These are phyloP conservation scores for Pyrenochaeta sp. DNA, from an alignment of 2,329 filamentous ascomycete species.

Conservation along the genomic window DNA sequence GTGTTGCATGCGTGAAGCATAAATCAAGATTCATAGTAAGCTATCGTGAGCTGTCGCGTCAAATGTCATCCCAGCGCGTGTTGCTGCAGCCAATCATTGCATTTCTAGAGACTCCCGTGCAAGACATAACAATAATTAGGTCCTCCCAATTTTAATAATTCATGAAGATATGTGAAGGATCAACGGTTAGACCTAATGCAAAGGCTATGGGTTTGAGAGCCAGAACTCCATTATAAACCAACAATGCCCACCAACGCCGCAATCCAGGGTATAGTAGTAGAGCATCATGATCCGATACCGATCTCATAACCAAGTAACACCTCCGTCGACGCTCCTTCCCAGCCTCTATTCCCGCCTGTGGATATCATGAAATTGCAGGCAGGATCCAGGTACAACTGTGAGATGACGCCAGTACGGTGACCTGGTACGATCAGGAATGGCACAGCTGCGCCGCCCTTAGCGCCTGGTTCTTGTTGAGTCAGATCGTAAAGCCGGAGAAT, in stretches of 20 bases:
- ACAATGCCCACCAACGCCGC: constrained; percentile 19
- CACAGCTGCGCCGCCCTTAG: constrained; percentile 76
- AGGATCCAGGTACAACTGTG: constrained; percentile 84
- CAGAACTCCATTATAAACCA: background rate
- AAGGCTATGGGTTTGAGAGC: background rate
- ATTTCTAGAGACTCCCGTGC: background rate
- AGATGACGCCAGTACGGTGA: constrained; percentile 86
- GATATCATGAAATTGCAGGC: constrained; percentile 91
- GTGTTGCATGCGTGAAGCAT: background rate
- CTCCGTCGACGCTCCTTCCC: constrained; percentile 91
- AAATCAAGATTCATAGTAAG: background rate
- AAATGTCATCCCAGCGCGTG: background rate
- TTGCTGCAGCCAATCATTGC: constrained; percentile 1
- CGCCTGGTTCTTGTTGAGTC: constrained; percentile 62
- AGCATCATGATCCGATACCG: constrained; percentile 51
- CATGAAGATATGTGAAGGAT: background rate
- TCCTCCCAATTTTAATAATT: background rate
- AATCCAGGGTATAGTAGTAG: constrained; percentile 37
- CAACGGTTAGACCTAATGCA: background rate
- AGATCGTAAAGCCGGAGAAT: constrained; percentile 94
- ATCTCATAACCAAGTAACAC: constrained; percentile 96
- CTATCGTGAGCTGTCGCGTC: background rate
- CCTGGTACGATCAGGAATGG: constrained; percentile 97
- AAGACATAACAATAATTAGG: background rate
- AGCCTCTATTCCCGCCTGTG: constrained; percentile 89